These are phyloP conservation scores for Ogataea pignaliae DNA, from an alignment of 805 yeast genomes.

Conservation along the genomic window DNA sequence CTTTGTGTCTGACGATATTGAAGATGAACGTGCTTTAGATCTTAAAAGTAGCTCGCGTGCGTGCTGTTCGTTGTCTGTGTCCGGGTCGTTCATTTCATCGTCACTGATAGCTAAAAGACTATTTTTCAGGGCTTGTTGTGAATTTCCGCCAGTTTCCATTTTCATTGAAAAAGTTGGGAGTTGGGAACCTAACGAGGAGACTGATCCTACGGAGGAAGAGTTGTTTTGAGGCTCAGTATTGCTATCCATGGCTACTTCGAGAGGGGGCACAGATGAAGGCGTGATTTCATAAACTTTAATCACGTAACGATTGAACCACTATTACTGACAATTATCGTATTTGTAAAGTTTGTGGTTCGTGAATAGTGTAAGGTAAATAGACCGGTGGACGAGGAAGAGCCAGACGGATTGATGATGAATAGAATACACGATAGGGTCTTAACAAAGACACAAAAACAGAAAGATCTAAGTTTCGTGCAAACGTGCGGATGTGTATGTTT, in stretches of 20 bases:
- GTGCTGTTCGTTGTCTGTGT: slow-evolving; percentile 30
- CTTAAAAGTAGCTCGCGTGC: slow-evolving; percentile 25
- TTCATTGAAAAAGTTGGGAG: slow-evolving; percentile 7
- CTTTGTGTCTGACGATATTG: slow-evolving; percentile 12
- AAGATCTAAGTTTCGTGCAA: too few species aligned
- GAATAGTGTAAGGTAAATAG: too few species aligned
- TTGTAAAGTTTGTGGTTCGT: too few species aligned
- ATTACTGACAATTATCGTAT: too few species aligned
- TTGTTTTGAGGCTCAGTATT: slow-evolving; percentile 2
- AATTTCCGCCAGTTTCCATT: slow-evolving; percentile 3
- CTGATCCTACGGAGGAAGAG: slow-evolving; percentile 18
- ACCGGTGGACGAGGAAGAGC: too few species aligned
- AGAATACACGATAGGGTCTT: too few species aligned
- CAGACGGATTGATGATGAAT: too few species aligned
- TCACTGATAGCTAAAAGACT: slow-evolving; percentile 8
- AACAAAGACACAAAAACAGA: too few species aligned
- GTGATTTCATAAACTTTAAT: too few species aligned
- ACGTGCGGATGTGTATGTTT: too few species aligned
- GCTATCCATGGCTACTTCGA: not conserved
- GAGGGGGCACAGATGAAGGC: not conserved
- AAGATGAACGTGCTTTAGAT: slow-evolving; percentile 22
- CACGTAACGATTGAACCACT: too few species aligned
- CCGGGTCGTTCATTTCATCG: slow-evolving; percentile 27
- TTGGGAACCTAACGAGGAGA: slow-evolving; percentile 15
- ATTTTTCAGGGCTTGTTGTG: slow-evolving; percentile 1